Evolutionary conservation across 768 basidiomycete species (phyloP).

Genomic region (Thelephora ganbajun): DNA sequence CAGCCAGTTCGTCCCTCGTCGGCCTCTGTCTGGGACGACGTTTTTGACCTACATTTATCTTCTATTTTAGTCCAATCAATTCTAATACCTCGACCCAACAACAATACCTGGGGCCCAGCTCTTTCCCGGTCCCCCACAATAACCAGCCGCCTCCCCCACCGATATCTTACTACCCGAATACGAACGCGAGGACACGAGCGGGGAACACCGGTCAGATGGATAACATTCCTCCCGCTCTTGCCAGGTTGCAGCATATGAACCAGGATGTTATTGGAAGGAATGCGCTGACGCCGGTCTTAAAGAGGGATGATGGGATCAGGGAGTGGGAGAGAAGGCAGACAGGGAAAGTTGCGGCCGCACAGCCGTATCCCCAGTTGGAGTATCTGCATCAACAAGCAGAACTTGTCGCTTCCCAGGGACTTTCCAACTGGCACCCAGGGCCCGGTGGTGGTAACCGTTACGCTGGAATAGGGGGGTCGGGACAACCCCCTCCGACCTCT

Average conservation of each 20-base stretch:
- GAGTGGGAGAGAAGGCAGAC: constrained; percentile 92
- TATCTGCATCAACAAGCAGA: constrained; percentile 90
- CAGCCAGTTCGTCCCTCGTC: constrained; percentile 11
- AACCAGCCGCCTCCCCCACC: constrained; percentile 41
- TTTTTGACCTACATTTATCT: not conserved
- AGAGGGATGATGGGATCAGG: constrained; percentile 86
- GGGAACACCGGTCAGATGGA: constrained; percentile 83
- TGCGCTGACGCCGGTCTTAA: constrained; percentile 84
- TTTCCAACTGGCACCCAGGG: constrained; percentile 33
- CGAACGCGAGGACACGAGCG: constrained; percentile 56
- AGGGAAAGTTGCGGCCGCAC: constrained; percentile 54
- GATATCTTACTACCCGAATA: constrained; percentile 48
- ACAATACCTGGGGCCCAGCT: constrained; percentile 10
- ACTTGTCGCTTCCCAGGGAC: constrained; percentile 49
- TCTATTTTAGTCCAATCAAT: not conserved
- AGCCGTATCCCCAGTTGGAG: constrained; percentile 83
- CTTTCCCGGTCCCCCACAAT: constrained; percentile 12
- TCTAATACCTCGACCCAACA: constrained; percentile 15
- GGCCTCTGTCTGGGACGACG: constrained; percentile 18
- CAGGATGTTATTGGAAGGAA: constrained; percentile 69
- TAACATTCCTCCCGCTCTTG: constrained; percentile 86
- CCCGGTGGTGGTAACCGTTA: not conserved
- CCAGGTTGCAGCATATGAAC: constrained; percentile 80
- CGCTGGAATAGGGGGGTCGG: not conserved
- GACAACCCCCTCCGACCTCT: constrained; percentile 49